Evolutionary conservation across 192 early-diverging fungal genomes (phyloP).

Genomic region (Rhizophlyctis rosea): DNA sequence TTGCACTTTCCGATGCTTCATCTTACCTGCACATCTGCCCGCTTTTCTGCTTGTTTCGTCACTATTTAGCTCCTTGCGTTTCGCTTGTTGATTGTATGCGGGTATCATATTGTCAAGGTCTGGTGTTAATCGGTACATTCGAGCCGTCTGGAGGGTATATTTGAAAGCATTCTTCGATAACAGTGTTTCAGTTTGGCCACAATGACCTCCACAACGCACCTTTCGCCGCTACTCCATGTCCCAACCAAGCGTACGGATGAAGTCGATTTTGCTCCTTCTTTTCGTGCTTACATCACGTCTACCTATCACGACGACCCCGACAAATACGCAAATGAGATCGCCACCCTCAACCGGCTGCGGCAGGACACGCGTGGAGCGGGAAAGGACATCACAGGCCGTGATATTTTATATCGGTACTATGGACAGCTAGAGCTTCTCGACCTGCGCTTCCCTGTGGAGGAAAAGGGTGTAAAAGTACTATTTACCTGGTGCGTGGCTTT

Average conservation of each 20-base stretch:
- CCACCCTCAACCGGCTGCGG: constrained; percentile 81
- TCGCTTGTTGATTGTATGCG: no score
- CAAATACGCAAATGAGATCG: constrained; percentile 79
- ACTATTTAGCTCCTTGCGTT: no score
- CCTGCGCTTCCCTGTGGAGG: constrained; percentile 89
- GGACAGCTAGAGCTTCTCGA: constrained; percentile 93
- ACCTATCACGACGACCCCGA: constrained; percentile 93
- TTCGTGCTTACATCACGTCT: constrained; percentile 78
- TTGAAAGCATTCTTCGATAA: no score
- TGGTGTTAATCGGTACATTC: no score
- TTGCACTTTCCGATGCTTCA: no score
- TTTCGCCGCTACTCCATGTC: constrained; percentile 31
- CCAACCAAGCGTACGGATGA: constrained; percentile 89
- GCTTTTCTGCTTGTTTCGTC: no score
- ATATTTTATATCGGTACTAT: constrained; percentile 95
- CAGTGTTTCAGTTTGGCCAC: no score
- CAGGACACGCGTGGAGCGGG: constrained; percentile 95
- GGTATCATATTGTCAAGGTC: no score
- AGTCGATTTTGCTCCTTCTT: constrained; percentile 82
- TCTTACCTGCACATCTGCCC: no score
- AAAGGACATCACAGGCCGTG: constrained; percentile 87
- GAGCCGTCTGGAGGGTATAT: no score
- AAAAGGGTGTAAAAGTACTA: constrained; percentile 80
- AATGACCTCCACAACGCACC: background rate
- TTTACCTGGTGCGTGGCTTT: constrained; percentile 77